Percentiles rank a stretch among this genome's conserved stretches.
Conservation (phyloP, 768 basidiomycete species). For the Boletus rubroflammeus region DNA sequence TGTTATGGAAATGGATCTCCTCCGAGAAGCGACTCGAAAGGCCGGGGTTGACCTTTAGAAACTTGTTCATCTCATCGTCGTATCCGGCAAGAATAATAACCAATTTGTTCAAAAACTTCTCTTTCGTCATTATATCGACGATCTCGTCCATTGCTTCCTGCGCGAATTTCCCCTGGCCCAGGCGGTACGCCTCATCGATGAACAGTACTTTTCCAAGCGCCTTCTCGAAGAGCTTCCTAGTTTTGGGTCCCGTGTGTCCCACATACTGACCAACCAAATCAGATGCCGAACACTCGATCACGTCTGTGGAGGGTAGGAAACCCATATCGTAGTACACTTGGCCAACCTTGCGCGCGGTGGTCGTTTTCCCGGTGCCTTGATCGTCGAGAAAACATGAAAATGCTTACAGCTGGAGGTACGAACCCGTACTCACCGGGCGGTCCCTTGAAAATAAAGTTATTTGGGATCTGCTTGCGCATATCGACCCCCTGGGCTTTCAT, state of each 20-base stretch:
- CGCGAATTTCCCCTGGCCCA: constrained; percentile 59
- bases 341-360: constrained; percentile 58
- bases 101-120: constrained; percentile 53
- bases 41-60: constrained; percentile 57
- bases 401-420: too few species aligned
- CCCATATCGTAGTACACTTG: constrained; percentile 65
- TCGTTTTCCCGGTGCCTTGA: constrained; percentile 62
- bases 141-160: constrained; percentile 72
- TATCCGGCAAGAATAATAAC: constrained; percentile 71
- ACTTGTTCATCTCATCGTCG: constrained; percentile 59
- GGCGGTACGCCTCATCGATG: constrained; percentile 68
- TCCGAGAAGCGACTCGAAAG: constrained; percentile 68
- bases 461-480: constrained; percentile 52
- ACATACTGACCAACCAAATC: constrained; percentile 69
- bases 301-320: constrained; percentile 46
- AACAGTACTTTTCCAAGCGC: constrained; percentile 67
- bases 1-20: constrained; percentile 51
- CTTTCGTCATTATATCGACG: constrained; percentile 58
- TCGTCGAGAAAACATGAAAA: background rate
- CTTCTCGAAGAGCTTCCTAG: constrained; percentile 54
- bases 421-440: constrained; percentile 50
- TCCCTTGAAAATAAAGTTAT: constrained; percentile 67
- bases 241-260: constrained; percentile 71
- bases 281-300: constrained; percentile 65
- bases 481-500: constrained; percentile 43